Base-by-base conservation (phyloP, 2,329 filamentous ascomycete species). In the Pseudonectria buxi region DNA sequence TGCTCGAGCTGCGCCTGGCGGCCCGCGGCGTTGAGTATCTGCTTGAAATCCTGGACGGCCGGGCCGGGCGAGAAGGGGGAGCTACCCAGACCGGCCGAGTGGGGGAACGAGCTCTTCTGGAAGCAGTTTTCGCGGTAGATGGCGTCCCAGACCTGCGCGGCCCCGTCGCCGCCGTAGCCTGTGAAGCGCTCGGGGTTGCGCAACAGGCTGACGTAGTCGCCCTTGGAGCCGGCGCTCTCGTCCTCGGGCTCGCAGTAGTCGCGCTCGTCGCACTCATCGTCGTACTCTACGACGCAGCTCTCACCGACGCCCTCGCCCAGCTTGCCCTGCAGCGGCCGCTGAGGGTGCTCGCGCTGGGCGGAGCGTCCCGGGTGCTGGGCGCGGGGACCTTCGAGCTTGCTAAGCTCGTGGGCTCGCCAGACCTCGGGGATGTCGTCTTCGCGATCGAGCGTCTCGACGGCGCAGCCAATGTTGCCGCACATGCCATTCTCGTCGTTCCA, bases 51-150 rank as follows among this genome's bases (percentile, higher is more conserved):
- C 43, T 73, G 65, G 13, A 69, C 74, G 1, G 78, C 78, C 3
- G 72, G 69, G 16, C 69, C 70, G 24, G 59, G 55, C n/a, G 64
- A 57, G 37, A 63, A 62, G 12, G 50, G 45, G 18, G 62, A 63
- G 37, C 57, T 50, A 28, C 74, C 76, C 7, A 80, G 62, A 40
- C 69, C 64, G 16, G 76, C 75, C 14, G 75, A 74, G 39, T 69
- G 65, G 3, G 77, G 71, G 56, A 81, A 81, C 0, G 78, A 81
- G 45, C 72, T 73, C 57, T 71, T 75, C 51, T 78, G 74, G 68
- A 98, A 98, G 66, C 92, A 98, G 61, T 98, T 98, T 62, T 98
- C 92, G 34, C 87, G 76, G 64, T 98, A 98, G 40, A 98, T 88
- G 37, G 92, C 85, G 57, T 95, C 83, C 92, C 92, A 98, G 12